Evolutionary conservation across 75 land plant species (phyloP), one percentile per base, ranked within the genome.

Genomic region (Selaginella tamariscina): DNA sequence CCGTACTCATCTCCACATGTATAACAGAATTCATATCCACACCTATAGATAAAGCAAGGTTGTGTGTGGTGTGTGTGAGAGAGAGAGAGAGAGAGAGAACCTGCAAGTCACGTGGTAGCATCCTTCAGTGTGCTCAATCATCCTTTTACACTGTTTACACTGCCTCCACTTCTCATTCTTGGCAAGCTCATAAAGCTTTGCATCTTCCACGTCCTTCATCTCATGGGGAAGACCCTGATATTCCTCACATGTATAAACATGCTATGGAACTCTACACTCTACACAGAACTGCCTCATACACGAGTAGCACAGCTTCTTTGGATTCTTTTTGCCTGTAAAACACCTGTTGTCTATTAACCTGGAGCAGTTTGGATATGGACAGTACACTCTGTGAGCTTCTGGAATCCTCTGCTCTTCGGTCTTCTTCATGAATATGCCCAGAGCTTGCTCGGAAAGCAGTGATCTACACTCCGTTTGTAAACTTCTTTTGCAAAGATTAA

Each of bases 61-160:
- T n/a, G n/a, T n/a, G n/a, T n/a, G n/a, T n/a, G n/a, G n/a, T n/a
- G n/a, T n/a, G n/a, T n/a, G n/a, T n/a, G n/a, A n/a, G n/a, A n/a
- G n/a, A n/a, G n/a, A n/a, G n/a, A n/a, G n/a, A n/a, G n/a, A n/a
- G n/a, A n/a, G n/a, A n/a, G n/a, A n/a, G n/a, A 73, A 89, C 97
- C 87, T 78, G 88, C 98, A 93, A 33, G 90, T 88, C 77, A 92
- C 86, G 70, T 92, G 97, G 70, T 74, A 84, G 81, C 97, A 92
- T 24, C 97, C 94, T 71, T 89, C 90, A 68, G 81, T 79, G 44
- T 86, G 84, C 72, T 93, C 98, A 78, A 93, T 85, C 98, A 93
- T 81, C 66, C 93, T 82, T 32, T 80, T 73, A 74, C 98, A 93
- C 77, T 89, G 89, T 21, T 60, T 70, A 72, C 98, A 93, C n/a